These are phyloP conservation scores for Myotisia sp. DNA, from an alignment of 2,329 filamentous ascomycete species.

Conservation along the genomic window DNA sequence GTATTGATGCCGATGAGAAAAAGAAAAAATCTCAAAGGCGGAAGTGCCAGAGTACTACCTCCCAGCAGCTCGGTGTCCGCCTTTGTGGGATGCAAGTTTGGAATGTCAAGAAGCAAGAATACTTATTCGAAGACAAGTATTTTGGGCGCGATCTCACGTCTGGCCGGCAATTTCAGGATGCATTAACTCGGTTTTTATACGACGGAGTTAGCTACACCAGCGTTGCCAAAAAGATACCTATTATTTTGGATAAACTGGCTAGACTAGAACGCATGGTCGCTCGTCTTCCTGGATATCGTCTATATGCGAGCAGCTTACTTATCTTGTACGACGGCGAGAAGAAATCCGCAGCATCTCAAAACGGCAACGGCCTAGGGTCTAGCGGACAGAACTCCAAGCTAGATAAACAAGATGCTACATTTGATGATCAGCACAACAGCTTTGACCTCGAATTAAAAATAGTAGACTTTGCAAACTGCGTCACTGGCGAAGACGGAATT, in stretches of 20 bases:
- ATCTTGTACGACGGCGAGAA: conserved; percentile 86
- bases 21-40: conserved; percentile 85
- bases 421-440: conserved; percentile 26
- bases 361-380: conserved; percentile 8
- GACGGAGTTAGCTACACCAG: conserved; percentile 71
- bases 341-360: conserved; percentile 11
- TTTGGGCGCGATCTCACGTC: conserved; percentile 79
- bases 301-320: conserved; percentile 87
- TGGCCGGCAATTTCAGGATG: conserved; percentile 75
- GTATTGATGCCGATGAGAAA: conserved; percentile 77
- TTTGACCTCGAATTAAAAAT: conserved; percentile 67
- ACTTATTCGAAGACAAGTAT: conserved; percentile 97
- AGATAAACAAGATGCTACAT: conserved; percentile 19
- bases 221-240: conserved; percentile 73
- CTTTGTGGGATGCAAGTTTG: conserved; percentile 94
- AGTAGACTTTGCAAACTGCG: conserved; percentile 95
- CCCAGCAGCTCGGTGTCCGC: conserved; percentile 75
- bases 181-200: conserved; percentile 77
- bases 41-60: conserved; percentile 88
- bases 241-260: conserved; percentile 68
- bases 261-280: conserved; percentile 72
- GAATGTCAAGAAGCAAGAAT: conserved; percentile 69
- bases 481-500: conserved; percentile 64
- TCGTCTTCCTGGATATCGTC: conserved; percentile 68
- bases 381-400: conserved; percentile 14